Evolutionary conservation across 1,284 basidiomycete genomes (phyloP).

Genomic region (Malassezia brasiliensis): DNA sequence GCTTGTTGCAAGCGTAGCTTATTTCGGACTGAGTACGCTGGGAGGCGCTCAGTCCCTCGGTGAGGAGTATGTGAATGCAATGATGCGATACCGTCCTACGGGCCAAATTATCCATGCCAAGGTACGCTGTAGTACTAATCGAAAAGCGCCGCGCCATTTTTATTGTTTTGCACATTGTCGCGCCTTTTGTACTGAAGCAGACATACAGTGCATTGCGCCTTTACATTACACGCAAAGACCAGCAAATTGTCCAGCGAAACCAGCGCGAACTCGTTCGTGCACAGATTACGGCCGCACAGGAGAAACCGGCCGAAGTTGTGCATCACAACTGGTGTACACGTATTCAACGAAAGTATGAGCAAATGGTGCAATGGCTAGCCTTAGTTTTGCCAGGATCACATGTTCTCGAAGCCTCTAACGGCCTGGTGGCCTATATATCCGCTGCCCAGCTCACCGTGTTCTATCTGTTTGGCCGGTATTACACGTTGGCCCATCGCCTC

Average conservation of each 20-base stretch:
- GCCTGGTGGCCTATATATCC: constrained; percentile 28
- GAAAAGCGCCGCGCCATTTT: constrained; percentile 32
- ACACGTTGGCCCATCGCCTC: constrained; percentile 44
- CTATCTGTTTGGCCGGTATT: constrained; percentile 49
- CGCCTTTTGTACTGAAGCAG: constrained; percentile 35
- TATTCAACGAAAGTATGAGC: not conserved
- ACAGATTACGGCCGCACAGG: not conserved
- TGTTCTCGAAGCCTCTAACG: constrained; percentile 31
- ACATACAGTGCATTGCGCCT: constrained; percentile 24
- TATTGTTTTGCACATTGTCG: constrained; percentile 38
- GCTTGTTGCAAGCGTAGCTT: constrained; percentile 34
- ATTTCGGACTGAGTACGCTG: constrained; percentile 42
- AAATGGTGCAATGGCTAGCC: constrained; percentile 18
- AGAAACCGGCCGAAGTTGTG: not conserved
- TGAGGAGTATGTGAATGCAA: constrained; percentile 49
- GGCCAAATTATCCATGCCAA: constrained; percentile 29
- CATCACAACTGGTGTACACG: no score
- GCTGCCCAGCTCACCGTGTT: constrained; percentile 49
- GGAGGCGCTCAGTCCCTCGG: constrained; percentile 49
- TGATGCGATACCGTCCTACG: constrained; percentile 37
- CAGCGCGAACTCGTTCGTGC: constrained; percentile 16
- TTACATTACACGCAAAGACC: constrained; percentile 2
- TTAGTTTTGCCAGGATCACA: constrained; percentile 38
- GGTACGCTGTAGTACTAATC: constrained; percentile 19
- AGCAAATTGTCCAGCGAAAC: constrained; percentile 12